Evolutionary conservation across 768 basidiomycete species (phyloP), one percentile per base, ranked within the genome.

Genomic region (Macrolepiota fuliginosa): DNA sequence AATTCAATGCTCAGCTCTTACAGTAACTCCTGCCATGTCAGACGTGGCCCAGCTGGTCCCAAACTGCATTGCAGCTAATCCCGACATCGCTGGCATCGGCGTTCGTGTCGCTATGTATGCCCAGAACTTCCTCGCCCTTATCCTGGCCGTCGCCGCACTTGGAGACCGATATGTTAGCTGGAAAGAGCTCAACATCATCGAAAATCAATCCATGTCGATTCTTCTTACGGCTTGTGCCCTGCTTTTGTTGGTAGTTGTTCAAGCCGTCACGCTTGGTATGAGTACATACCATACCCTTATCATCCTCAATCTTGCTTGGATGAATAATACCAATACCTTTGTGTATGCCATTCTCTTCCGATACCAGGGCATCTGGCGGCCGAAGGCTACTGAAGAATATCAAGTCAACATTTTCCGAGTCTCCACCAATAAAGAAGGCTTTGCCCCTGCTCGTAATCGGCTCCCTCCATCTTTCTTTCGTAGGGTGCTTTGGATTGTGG

Each of bases 41-140:
- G 39, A 40, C 2, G 2, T 40, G 4, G n/a, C 39, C n/a, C 39
- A 35, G 37, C 24, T 54, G 7, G n/a, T 9, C 35, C 22, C 13
- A 25, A 40, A 25, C 25, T 55, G 52, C 53, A 55, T 61, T 9
- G 22, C 24, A 7, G 35, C 39, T 25, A 54, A 61, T 25, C 52
- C 60, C 25, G 60, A 61, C 32, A 61, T 61, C 22, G 51, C 68
- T 12, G 71, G 69, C 11, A 67, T 70, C 29, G 71, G 71, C 9
- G 68, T 72, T n/a, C 70, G 72, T 19, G 49, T 58, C 11, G 67
- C 73, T 0, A 68, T 71, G 37, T 74, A 74, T 56, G 51, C 61
- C 1, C 73, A 74, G 45, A 70, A 67, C 46, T 46, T 72, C 1
- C 62, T 73, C 32, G 62, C 66, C 35, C 68, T 73, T 37, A 54